Evolutionary conservation across 768 basidiomycete genomes (phyloP), one percentile per base, ranked within the genome.

Genomic region (Xerocomellus chrysenteron): DNA sequence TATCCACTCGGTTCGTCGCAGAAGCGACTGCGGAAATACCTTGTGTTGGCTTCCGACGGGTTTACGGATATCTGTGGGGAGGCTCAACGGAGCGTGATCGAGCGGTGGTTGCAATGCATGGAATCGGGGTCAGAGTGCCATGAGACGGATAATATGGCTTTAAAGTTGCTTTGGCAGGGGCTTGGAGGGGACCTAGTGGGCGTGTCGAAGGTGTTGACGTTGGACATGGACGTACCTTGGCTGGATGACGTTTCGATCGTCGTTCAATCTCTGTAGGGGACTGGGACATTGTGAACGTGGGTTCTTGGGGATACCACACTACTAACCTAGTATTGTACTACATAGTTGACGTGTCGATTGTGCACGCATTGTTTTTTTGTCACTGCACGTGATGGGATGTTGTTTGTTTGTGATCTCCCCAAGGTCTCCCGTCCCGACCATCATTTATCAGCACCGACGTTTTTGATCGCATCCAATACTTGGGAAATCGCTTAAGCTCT

Each of bases 161-260:
- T 87, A 45, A 75, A 80, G 50, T 65, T 88, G 26, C 74, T 88
- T 35, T 76, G 84, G 65, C 73, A 79, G 5, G 80, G 79, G 1
- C 73, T 88, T 11, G 85, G 85, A 49, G 83, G 86, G 26, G 82
- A 86, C 56, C 58, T 73, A 28, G 75, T 72, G 56, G 71, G 74
- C 37, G 82, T 86, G 41, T 86, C 85, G 37, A 77, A 77, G 55
- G 79, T 81, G 54, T 68, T 87, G 71, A 86, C 84, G 35, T 68
- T 87, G 64, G 83, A 88, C 63, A 79, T 85, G 80, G 82, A 84
- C 54, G 73, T 73, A 41, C 78, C 82, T 17, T 88, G 86, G 85
- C 76, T 88, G 57, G 86, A 88, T 58, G 86, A 88, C 67, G 82
- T 86, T 10, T 76, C 84, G 10, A 80, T 88, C 55, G 76, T 87